Base-by-base conservation (phyloP, 2,329 filamentous ascomycete genomes). In the Pseudogymnoascus destructans region DNA sequence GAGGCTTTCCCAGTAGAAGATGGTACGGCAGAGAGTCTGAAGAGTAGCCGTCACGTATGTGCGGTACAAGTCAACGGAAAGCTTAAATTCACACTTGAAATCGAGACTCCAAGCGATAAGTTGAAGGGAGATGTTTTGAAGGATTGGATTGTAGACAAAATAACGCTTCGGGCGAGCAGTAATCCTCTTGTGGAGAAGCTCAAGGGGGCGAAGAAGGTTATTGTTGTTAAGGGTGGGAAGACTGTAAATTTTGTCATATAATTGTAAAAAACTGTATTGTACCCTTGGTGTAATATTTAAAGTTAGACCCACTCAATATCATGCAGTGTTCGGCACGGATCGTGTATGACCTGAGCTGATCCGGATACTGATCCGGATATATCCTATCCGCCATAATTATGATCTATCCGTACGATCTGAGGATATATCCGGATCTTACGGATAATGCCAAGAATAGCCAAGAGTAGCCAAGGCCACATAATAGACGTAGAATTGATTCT, bases 21-120 rank as follows among this genome's bases (percentile, higher is more conserved):
- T 61, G 76, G 74, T 23, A 76, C 76, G 54, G 64, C 76, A 58
- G 67, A 74, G 63, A 66, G 79, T 63, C 69, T 84, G 63, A 71
- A 77, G 57, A 70, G 75, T 62, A 74, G 71, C 62, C 30, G 35
- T n/a, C 71, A 78, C 68, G 73, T 69, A 3, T 86, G 82, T 63
- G 85, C 85, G 0, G 82, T 95, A 13, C 86, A 90, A 66, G 72
- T 95, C 61, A 89, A 95, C 66, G 89, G 89, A n/a, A 90, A 86
- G 70, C 71, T 87, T 62, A 82, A 81, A 35, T 85, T 85, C 61
- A 80, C 80, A 0, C 77, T 85, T n/a, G 75, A 83, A 1, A 81
- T 93, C 21, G 76, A 80, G 0, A 75, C 76, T 25, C 73, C 77
- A 42, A 70, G 77, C 3, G 66, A 67, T 0, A 69, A 69, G 1